A percentile compares a stretch with the other conserved stretches of the same genome.
Conservation (phyloP, 108 stramenopile genomes). For the Seminavis robusta region DNA sequence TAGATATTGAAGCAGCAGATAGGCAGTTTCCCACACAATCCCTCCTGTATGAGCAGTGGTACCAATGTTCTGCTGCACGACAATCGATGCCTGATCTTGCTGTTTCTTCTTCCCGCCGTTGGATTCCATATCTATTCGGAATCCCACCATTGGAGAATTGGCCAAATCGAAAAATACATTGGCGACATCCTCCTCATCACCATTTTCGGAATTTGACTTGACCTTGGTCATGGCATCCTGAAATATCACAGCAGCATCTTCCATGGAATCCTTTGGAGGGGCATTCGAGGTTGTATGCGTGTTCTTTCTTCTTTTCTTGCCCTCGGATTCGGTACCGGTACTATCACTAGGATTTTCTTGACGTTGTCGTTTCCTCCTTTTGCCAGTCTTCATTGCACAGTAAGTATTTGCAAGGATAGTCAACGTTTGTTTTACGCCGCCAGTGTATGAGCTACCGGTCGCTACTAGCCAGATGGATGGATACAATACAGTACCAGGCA, state of each 20-base stretch:
- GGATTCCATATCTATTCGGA: slow-evolving; percentile 24
- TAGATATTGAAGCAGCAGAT: slow-evolving; percentile 47
- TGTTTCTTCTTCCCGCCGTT: not conserved
- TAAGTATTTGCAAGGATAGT: too few species aligned
- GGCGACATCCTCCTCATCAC: slow-evolving; percentile 12
- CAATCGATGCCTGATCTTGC: slow-evolving; percentile 9
- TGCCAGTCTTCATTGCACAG: too few species aligned
- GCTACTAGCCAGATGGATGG: too few species aligned
- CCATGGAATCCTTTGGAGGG: not conserved
- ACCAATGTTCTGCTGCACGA: slow-evolving; percentile 46
- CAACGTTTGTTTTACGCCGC: too few species aligned
- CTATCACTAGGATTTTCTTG: too few species aligned
- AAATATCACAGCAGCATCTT: not conserved
- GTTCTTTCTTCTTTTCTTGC: too few species aligned
- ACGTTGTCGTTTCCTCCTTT: too few species aligned
- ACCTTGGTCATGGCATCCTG: not conserved
- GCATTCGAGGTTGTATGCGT: too few species aligned
- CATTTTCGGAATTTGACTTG: too few species aligned
- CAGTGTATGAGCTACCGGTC: too few species aligned
- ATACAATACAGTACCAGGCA: too few species aligned
- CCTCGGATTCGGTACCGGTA: too few species aligned
- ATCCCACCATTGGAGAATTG: slow-evolving; percentile 52
- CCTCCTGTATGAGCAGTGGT: slow-evolving; percentile 66
- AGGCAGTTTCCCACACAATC: slow-evolving; percentile 77
- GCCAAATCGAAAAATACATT: slow-evolving; percentile 67